Evolutionary conservation across 202 grass and related monocot genomes (phyloP).

Genomic region (Zizania palustris): DNA sequence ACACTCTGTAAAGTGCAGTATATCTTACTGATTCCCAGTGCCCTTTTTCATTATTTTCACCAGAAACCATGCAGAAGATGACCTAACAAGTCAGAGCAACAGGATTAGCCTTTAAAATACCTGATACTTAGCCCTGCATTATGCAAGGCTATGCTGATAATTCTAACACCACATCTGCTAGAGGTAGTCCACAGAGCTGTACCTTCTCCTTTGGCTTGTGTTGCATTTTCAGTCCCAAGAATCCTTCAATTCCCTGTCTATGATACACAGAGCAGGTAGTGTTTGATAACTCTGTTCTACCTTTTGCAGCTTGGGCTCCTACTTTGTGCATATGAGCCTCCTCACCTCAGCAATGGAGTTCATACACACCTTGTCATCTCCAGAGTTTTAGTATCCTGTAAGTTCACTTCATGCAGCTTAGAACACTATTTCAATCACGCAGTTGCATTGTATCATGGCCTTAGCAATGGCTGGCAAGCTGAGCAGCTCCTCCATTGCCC

Average conservation of each 20-base stretch:
- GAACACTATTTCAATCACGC: background rate
- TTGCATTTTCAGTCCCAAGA: constrained; percentile 46
- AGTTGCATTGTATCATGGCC: constrained; percentile 35
- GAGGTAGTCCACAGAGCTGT: constrained; percentile 21
- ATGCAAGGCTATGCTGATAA: constrained; percentile 38
- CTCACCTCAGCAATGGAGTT: constrained; percentile 30
- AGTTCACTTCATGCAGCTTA: constrained; percentile 16
- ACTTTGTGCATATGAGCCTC: constrained; percentile 18
- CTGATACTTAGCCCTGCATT: constrained; percentile 30
- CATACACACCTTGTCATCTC: constrained; percentile 41
- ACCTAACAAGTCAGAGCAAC: constrained; percentile 53
- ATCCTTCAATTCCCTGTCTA: constrained; percentile 36
- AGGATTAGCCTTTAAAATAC: constrained; percentile 55
- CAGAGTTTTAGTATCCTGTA: constrained; percentile 33
- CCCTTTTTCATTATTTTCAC: constrained; percentile 43
- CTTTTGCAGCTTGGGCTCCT: constrained; percentile 26
- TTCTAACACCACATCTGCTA: constrained; percentile 2
- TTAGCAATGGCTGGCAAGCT: constrained; percentile 42
- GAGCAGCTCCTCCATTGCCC: constrained; percentile 17
- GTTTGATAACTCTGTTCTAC: constrained; percentile 38
- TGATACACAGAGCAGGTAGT: constrained; percentile 46
- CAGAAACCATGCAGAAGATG: constrained; percentile 38
- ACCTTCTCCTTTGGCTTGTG: constrained; percentile 62
- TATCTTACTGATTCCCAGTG: constrained; percentile 47
- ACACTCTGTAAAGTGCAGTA: constrained; percentile 38